Evolutionary conservation across 1,284 basidiomycete genomes (phyloP).

Genomic region (Fomitopsis betulina): DNA sequence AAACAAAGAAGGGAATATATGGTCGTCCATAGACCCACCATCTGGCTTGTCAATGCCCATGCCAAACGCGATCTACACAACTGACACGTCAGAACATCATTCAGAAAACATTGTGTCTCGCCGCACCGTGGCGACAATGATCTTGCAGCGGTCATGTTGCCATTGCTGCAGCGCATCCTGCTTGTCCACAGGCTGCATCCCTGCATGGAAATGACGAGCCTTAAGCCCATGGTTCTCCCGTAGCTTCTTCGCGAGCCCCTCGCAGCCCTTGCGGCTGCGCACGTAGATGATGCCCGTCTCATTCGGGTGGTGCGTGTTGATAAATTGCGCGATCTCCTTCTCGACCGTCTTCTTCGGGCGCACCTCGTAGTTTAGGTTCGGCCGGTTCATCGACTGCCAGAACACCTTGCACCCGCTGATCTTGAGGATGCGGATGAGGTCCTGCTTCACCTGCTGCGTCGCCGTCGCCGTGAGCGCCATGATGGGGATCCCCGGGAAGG

Average conservation of each 20-base stretch:
- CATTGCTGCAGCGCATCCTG: constrained; percentile 66
- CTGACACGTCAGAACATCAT: neutral
- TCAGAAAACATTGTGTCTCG: neutral
- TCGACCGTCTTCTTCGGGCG: constrained; percentile 53
- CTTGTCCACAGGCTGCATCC: constrained; percentile 65
- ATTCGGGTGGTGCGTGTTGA: constrained; percentile 52
- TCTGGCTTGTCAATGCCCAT: constrained; percentile 97
- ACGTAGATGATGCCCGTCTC: constrained; percentile 91
- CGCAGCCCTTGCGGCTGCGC: constrained; percentile 67
- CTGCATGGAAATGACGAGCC: constrained; percentile 87
- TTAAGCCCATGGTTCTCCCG: constrained; percentile 50
- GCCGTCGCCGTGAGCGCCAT: constrained; percentile 98
- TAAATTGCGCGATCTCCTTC: constrained; percentile 70
- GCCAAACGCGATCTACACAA: constrained; percentile 70
- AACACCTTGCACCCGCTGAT: constrained; percentile 60
- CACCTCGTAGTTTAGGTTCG: constrained; percentile 85
- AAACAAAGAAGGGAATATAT: no score
- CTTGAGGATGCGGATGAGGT: constrained; percentile 74
- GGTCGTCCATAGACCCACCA: constrained; percentile 35
- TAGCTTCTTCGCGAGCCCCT: constrained; percentile 73
- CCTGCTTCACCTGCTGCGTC: constrained; percentile 69
- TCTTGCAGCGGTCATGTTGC: constrained; percentile 68
- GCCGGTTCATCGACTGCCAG: constrained; percentile 88
- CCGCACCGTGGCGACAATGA: constrained; percentile 87
- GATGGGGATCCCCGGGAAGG: constrained; percentile 81